Percentiles rank a stretch among this genome's conserved stretches.
Conservation (phyloP, 306 rosid species). For the Fragaria ananassa region DNA sequence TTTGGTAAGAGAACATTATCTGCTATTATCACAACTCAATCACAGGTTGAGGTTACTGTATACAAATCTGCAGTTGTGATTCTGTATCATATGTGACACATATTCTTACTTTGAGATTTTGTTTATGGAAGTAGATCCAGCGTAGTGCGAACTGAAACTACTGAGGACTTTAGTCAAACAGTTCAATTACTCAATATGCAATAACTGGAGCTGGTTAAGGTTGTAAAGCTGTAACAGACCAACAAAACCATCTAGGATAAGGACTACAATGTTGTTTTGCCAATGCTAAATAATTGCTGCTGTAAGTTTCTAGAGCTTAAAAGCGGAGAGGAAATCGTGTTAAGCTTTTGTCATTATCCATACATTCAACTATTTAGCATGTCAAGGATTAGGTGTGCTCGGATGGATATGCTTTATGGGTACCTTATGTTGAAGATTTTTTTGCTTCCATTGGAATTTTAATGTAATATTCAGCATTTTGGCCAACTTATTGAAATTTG, state of each 20-base stretch:
- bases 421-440: not conserved
- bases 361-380: not conserved
- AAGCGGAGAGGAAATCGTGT: not conserved
- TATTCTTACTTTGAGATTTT: not conserved
- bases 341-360: not conserved
- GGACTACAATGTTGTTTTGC: not conserved
- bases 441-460: not conserved
- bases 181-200: not conserved
- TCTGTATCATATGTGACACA: not conserved
- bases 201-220: not conserved
- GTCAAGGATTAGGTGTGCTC: not conserved
- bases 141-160: not conserved
- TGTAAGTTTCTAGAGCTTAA: too few species aligned
- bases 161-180: not conserved
- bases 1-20: too few species aligned
- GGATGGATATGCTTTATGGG: not conserved
- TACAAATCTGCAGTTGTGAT: not conserved
- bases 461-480: not conserved
- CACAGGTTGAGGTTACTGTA: not conserved
- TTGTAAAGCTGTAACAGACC: not conserved
- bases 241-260: not conserved
- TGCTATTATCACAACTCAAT: not conserved
- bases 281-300: not conserved
- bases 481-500: not conserved
- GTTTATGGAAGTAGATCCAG: not conserved